phyloP scores from a whole-genome alignment of 2,329 filamentous ascomycete genomes.

The Colletotrichum camelliae region DNA sequence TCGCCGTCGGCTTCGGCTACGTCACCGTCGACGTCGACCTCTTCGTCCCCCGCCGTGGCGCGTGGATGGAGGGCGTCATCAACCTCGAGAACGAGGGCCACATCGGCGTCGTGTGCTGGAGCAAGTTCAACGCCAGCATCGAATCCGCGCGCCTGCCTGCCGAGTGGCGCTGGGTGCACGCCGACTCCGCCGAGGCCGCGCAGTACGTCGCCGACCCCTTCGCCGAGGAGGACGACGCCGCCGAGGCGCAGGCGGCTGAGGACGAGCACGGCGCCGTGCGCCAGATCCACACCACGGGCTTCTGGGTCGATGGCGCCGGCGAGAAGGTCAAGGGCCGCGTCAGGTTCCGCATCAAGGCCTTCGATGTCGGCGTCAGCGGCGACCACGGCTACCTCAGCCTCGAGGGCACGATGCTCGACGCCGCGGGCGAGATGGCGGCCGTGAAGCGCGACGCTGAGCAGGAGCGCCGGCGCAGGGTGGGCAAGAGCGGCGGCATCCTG shows the following conservation, averaged over 20 bases:
- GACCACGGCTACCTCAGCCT: constrained; percentile 83
- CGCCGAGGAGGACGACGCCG: constrained; percentile 34
- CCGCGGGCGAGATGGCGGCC: constrained; percentile 68
- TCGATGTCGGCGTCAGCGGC: constrained; percentile 78
- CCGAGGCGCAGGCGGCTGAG: constrained; percentile 44
- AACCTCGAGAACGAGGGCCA: constrained; percentile 90
- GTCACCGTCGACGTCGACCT: constrained; percentile 86
- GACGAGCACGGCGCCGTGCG: constrained; percentile 59
- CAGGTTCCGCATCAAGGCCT: constrained; percentile 81
- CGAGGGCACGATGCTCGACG: constrained; percentile 83
- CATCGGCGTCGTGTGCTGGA: constrained; percentile 87
- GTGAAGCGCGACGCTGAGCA: constrained; percentile 55
- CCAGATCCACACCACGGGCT: constrained; percentile 64
- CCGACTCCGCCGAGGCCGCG: constrained; percentile 44
- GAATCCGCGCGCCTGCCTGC: constrained; percentile 76
- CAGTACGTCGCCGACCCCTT: constrained; percentile 39
- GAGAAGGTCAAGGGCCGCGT: constrained; percentile 73
- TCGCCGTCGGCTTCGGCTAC: constrained; percentile 86
- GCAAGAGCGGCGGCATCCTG: constrained; percentile 22
- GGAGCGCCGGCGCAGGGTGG: constrained; percentile 37
- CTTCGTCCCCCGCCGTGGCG: constrained; percentile 77
- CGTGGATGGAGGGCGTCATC: constrained; percentile 79
- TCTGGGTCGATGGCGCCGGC: constrained; percentile 78
- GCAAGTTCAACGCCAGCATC: constrained; percentile 90
- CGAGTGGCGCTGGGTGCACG: constrained; percentile 81